Evolutionary conservation across 208 protist species (phyloP).

Genomic region (Dictyostelium gargantuum): DNA sequence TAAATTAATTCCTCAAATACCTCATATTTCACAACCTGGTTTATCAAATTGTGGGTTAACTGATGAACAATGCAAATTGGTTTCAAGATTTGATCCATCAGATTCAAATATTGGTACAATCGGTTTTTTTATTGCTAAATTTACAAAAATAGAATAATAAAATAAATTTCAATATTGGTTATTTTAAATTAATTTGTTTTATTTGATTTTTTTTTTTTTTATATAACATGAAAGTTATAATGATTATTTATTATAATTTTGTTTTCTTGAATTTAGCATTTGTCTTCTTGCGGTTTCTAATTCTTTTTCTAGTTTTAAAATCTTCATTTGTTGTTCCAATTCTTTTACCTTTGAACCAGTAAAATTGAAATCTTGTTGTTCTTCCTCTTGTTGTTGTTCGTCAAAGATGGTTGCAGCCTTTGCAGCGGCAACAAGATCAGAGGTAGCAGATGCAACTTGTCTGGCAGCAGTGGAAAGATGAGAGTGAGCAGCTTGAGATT

Average conservation of each 20-base stretch:
- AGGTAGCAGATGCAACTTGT: constrained; percentile 43
- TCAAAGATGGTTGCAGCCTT: constrained; percentile 39
- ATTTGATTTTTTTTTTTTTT: not conserved
- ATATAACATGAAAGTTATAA: not conserved
- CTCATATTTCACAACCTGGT: not conserved
- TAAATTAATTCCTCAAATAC: not conserved
- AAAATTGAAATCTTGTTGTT: constrained; percentile 26
- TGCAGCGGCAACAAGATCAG: constrained; percentile 62
- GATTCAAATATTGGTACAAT: not conserved
- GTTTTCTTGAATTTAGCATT: constrained; percentile 63
- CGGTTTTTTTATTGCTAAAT: constrained; percentile 67
- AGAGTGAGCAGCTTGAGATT: not conserved
- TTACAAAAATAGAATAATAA: constrained; percentile 5
- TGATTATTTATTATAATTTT: constrained; percentile 52
- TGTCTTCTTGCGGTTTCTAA: constrained; percentile 48
- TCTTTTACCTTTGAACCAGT: constrained; percentile 60
- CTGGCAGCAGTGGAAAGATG: constrained; percentile 23
- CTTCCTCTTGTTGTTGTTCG: constrained; percentile 60
- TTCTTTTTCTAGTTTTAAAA: constrained; percentile 71
- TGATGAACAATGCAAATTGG: not conserved
- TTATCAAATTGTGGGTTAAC: not conserved
- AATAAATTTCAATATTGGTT: not conserved
- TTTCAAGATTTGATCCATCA: constrained; percentile 53
- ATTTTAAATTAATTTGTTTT: not conserved
- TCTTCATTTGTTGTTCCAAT: constrained; percentile 74